phyloP scores from a whole-genome alignment of 2,329 filamentous ascomycete species.

The Alternaria burnsii region DNA sequence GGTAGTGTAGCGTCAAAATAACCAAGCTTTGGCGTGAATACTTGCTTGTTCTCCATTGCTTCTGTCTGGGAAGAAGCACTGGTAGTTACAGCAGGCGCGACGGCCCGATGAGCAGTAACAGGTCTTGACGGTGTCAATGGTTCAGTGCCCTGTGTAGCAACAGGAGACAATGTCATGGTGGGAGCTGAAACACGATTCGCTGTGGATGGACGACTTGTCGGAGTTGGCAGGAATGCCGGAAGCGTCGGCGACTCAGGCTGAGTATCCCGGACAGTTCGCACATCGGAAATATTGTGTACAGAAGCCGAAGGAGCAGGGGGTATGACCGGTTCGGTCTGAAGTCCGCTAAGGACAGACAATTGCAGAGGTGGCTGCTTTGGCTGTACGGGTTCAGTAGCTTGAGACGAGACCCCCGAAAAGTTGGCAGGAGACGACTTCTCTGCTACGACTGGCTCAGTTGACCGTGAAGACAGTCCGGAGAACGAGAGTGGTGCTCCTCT shows the following conservation, averaged over 20 bases:
- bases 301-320: slow-evolving; percentile 12
- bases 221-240: slow-evolving; percentile 42
- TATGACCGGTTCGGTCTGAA: slow-evolving; percentile 43
- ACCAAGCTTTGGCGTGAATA: slow-evolving; percentile 46
- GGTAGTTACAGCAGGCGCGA: slow-evolving; percentile 19
- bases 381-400: slow-evolving; percentile 38
- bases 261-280: slow-evolving; percentile 41
- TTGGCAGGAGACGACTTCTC: slow-evolving; percentile 20
- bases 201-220: slow-evolving; percentile 41
- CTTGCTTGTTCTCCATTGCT: slow-evolving; percentile 20
- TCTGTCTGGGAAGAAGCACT: slow-evolving; percentile 27
- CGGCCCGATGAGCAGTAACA: slow-evolving; percentile 39
- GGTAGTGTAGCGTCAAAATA: slow-evolving; percentile 57
- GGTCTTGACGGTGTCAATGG: slow-evolving; percentile 42
- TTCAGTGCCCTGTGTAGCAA: slow-evolving; percentile 40
- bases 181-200: slow-evolving; percentile 31
- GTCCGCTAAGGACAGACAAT: slow-evolving; percentile 34
- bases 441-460: slow-evolving; percentile 31
- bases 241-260: slow-evolving; percentile 48
- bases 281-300: slow-evolving; percentile 35
- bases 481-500: slow-evolving; percentile 23
- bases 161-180: slow-evolving; percentile 36
- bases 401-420: slow-evolving; percentile 32
- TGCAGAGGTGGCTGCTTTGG: slow-evolving; percentile 28
- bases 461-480: slow-evolving; percentile 28